Evolutionary conservation across 23 red algal species (phyloP).

Genomic region (Gracilaria domingensis): DNA sequence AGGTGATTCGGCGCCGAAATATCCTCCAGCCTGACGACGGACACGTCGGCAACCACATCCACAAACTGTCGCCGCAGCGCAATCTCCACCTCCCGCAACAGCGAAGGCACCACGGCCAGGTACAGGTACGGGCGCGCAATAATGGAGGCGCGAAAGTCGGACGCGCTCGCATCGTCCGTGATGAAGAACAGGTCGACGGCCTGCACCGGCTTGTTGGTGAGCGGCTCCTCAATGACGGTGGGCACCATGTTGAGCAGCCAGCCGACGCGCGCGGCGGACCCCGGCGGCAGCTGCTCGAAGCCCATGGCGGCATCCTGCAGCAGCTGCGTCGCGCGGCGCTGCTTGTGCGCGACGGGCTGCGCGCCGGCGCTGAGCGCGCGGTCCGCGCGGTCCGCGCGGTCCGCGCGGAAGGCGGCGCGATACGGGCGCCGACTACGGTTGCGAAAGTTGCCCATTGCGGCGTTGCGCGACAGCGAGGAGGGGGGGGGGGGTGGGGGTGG

Average conservation of each 20-base stretch:
- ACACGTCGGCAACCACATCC: conserved; percentile 58
- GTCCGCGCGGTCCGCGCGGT: background rate
- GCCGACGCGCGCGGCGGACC: conserved; percentile 64
- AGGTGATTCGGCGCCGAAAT: conserved; percentile 87
- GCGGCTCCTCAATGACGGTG: conserved; percentile 72
- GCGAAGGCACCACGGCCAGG: conserved; percentile 59
- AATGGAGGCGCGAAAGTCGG: conserved; percentile 89
- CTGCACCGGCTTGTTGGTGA: conserved; percentile 56
- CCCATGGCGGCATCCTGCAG: conserved; percentile 48
- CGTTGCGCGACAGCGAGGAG: background rate
- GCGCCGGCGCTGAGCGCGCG: background rate
- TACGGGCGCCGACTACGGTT: background rate
- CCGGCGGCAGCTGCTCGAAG: conserved; percentile 66
- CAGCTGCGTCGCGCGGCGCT: conserved; percentile 22
- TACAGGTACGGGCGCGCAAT: conserved; percentile 93
- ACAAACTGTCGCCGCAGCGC: conserved; percentile 63
- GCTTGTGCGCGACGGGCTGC: background rate
- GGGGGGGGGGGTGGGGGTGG: background rate
- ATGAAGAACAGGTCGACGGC: conserved; percentile 96
- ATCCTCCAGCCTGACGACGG: conserved; percentile 69
- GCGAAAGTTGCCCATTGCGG: conserved; percentile 39
- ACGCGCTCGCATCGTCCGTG: conserved; percentile 71
- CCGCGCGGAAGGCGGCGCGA: conserved; percentile 36
- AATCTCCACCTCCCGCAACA: conserved; percentile 81
- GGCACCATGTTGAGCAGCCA: conserved; percentile 93